A percentile compares a stretch with the other conserved stretches of the same genome.
phyloP scores from a whole-genome alignment of 2,329 filamentous ascomycete genomes.

The Phialemoniopsis sp. region DNA sequence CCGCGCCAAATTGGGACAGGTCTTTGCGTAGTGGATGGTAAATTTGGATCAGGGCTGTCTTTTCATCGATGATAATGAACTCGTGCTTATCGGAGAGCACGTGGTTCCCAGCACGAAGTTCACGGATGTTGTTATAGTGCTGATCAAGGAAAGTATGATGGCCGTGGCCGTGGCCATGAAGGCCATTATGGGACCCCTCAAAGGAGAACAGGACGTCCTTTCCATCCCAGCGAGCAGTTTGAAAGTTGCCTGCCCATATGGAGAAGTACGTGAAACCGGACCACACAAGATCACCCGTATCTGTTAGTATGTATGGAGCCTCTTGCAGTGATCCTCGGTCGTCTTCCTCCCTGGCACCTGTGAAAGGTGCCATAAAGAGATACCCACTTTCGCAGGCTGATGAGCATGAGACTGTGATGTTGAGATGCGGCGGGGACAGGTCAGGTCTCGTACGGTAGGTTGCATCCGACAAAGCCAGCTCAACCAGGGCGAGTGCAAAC shows the following conservation, averaged over 20 bases:
- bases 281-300: slow-evolving; percentile 53
- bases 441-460: slow-evolving; percentile 19
- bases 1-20: slow-evolving; percentile 38
- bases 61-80: slow-evolving; percentile 47
- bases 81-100: slow-evolving; percentile 35
- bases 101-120: slow-evolving; percentile 47
- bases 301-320: slow-evolving; percentile 49
- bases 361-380: slow-evolving; percentile 16
- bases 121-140: slow-evolving; percentile 49
- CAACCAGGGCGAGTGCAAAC: too few species aligned
- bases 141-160: slow-evolving; percentile 48
- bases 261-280: slow-evolving; percentile 49
- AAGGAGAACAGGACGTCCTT: slow-evolving; percentile 49
- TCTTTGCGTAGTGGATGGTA: slow-evolving; percentile 45
- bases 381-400: slow-evolving; percentile 28
- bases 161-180: slow-evolving; percentile 49
- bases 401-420: slow-evolving; percentile 26
- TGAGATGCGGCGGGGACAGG: slow-evolving; percentile 25
- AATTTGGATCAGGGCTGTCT: slow-evolving; percentile 48
- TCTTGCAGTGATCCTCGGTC: slow-evolving; percentile 31
- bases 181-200: slow-evolving; percentile 46
- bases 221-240: slow-evolving; percentile 42
- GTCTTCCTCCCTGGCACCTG: slow-evolving; percentile 7
- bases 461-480: too few species aligned
- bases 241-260: slow-evolving; percentile 51